Evolutionary conservation across 2,329 filamentous ascomycete genomes (phyloP).

Genomic region (Cordyceps cateniannulata): DNA sequence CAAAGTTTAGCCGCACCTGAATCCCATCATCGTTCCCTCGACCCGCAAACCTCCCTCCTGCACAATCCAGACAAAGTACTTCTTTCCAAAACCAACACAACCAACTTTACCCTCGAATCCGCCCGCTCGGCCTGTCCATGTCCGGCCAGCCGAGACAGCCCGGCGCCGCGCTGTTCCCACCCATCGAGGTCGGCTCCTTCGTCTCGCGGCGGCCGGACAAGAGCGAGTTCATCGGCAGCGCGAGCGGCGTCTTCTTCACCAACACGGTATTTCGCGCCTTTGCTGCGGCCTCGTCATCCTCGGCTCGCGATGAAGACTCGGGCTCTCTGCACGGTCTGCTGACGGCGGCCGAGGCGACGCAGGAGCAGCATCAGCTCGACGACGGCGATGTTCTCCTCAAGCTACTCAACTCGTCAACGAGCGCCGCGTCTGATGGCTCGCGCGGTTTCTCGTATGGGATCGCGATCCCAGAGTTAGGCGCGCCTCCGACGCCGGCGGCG

Average conservation of each 20-base stretch:
- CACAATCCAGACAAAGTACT: too few species aligned
- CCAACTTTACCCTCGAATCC: too few species aligned
- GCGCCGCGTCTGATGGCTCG: too few species aligned
- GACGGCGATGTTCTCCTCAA: background rate
- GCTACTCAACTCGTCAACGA: background rate
- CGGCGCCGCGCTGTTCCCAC: background rate
- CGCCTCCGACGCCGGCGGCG: slow-evolving; percentile 22
- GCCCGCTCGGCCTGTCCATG: background rate
- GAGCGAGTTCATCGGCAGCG: slow-evolving; percentile 46
- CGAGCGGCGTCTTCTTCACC: slow-evolving; percentile 46
- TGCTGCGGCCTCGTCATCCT: slow-evolving; percentile 24
- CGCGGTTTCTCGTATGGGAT: slow-evolving; percentile 14
- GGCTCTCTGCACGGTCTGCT: background rate
- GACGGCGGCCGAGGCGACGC: background rate
- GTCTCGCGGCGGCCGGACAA: slow-evolving; percentile 19
- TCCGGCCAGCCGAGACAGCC: background rate
- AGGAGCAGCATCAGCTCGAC: background rate
- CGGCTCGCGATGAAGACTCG: background rate
- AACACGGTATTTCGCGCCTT: slow-evolving; percentile 49
- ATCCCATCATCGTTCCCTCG: too few species aligned
- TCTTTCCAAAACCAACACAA: too few species aligned
- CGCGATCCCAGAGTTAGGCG: slow-evolving; percentile 20
- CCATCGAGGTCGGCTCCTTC: slow-evolving; percentile 6
- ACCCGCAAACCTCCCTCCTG: too few species aligned
- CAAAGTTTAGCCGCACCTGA: too few species aligned